phyloP scores from a whole-genome alignment of 192 early-diverging fungal species.

The Coemansia aciculifera region DNA sequence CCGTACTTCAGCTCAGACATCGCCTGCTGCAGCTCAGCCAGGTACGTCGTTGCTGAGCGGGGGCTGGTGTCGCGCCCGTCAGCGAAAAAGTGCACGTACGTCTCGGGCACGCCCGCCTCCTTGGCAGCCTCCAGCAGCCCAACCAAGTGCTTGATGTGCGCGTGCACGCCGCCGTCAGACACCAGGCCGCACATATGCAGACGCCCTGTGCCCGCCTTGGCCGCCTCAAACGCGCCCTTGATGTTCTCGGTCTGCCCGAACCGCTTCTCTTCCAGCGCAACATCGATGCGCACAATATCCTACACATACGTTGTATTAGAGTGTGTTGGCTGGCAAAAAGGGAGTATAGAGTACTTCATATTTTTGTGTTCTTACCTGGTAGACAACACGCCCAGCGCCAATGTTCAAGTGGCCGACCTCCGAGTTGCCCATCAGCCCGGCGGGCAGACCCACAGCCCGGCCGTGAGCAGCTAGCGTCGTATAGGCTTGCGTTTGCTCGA shows the following conservation, averaged over 20 bases:
- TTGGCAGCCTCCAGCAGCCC: conserved; percentile 84
- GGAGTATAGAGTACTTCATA: background rate
- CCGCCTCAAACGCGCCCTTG: conserved; percentile 79
- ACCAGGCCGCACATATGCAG: conserved; percentile 93
- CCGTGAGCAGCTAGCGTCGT: conserved; percentile 91
- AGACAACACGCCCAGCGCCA: conserved; percentile 98
- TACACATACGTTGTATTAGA: conserved; percentile 12
- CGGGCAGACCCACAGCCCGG: conserved; percentile 91
- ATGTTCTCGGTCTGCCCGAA: conserved; percentile 75
- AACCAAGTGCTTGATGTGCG: conserved; percentile 89
- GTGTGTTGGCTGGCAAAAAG: background rate
- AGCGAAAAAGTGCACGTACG: conserved; percentile 95
- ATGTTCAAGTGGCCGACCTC: conserved; percentile 99
- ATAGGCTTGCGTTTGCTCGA: conserved; percentile 74
- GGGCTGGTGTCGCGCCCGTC: conserved; percentile 98
- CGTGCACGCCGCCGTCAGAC: conserved; percentile 99
- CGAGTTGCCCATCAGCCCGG: conserved; percentile 99
- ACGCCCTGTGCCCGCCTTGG: conserved; percentile 75
- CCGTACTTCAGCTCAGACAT: conserved; percentile 69
- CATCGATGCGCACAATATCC: conserved; percentile 98
- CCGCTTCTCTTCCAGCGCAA: conserved; percentile 82
- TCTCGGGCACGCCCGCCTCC: conserved; percentile 74
- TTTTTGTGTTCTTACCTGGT: conserved; percentile 63
- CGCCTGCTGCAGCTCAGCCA: conserved; percentile 67
- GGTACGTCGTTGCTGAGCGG: conserved; percentile 79